Evolutionary conservation across 352 stramenopile genomes (phyloP), one percentile per base, ranked within the genome.

Genomic region (Halophytophthora batemanensis): DNA sequence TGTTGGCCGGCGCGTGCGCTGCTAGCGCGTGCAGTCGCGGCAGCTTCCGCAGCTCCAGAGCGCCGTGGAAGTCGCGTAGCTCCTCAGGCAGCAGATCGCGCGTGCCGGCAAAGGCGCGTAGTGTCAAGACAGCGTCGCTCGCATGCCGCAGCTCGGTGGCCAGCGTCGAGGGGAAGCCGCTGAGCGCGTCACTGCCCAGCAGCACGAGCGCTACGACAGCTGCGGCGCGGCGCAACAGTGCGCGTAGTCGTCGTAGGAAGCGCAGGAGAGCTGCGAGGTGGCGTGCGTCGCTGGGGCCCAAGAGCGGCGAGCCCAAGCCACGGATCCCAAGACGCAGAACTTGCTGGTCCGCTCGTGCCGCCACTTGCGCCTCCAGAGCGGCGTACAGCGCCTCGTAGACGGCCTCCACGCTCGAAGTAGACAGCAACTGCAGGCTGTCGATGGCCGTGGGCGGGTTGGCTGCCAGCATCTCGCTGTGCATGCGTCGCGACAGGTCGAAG

Each of bases 401-500:
- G 10, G 8, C 14, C 35, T n/a, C 29, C 6, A 14, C 36, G 21
- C 10, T 44, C 15, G 22, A 57, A 21, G 10, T 59, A n/a, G n/a
- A n/a, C 29, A 33, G 13, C 1, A 25, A 53, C 6, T 22, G 13
- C 19, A 63, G 18, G 3, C 54, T 34, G 19, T 84, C 66, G 1
- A 84, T 39, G 4, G 56, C 33, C n/a, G 67, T 46, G 0, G 73
- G 76, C 10, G 61, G 38, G 45, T 83, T 84, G 8, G 63, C 71
- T 0, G 18, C 49, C 48, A 83, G 45, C 56, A 87, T 56, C 47
- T 81, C 79, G 0, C 41, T 36, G 17, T 83, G 71, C 45, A 90
- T 90, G 18, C 49, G 34, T 39, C 65, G 74, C 35, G 80, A 86
- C 18, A 90, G 60, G 56, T 90, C 80, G 35, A 79, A 90, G 51